phyloP scores from a whole-genome alignment of 2,329 filamentous ascomycete species.

The Arthrinium puccinioides region DNA sequence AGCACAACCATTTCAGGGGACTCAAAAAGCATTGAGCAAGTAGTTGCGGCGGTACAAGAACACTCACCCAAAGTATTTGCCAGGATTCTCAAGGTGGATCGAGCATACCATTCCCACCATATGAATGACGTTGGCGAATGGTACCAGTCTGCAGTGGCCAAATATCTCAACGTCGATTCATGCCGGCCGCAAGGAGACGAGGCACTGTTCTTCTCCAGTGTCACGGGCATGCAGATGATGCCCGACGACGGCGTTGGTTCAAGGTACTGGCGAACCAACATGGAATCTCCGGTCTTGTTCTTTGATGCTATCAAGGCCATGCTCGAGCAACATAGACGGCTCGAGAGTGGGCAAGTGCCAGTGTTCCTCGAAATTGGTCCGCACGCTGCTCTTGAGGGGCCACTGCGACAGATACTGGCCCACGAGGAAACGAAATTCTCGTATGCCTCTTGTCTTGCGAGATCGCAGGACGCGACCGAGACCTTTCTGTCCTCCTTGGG shows the following conservation, averaged over 20 bases:
- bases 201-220: too few relatives aligned
- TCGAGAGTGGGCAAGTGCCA: constrained; percentile 4
- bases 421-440: neutral
- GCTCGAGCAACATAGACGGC: constrained; percentile 6
- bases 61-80: neutral
- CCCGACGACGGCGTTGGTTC: too few relatives aligned
- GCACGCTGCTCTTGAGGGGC: constrained; percentile 5
- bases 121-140: too few relatives aligned
- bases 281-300: constrained; percentile 10
- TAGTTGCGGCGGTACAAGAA: neutral
- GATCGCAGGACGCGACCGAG: neutral
- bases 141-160: too few relatives aligned
- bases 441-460: neutral
- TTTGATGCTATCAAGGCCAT: constrained; percentile 5
- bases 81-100: constrained; percentile 8
- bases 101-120: constrained; percentile 11
- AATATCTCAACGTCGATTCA: too few relatives aligned
- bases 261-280: constrained; percentile 11
- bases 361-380: constrained; percentile 8
- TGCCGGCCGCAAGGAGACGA: too few relatives aligned
- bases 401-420: constrained; percentile 7
- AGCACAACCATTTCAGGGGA: constrained; percentile 4
- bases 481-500: constrained; percentile 1
- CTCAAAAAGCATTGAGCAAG: neutral
- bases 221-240: too few relatives aligned